Conservation (phyloP, 176 grass and related monocot genomes). For the Ananas comosus region DNA sequence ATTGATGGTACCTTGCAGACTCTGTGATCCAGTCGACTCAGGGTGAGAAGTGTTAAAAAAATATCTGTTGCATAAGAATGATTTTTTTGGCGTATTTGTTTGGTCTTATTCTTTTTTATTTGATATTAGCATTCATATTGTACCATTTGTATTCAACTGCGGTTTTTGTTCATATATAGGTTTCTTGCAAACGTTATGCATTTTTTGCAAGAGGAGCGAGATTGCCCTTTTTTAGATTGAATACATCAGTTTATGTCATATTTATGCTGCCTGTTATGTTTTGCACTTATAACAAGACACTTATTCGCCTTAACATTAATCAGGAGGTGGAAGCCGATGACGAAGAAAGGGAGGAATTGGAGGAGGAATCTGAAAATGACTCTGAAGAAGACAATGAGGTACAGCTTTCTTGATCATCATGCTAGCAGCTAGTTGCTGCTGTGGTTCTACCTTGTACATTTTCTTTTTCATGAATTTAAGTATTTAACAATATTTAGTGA, state of each 20-base stretch:
- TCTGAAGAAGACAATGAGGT: slow-evolving; percentile 59
- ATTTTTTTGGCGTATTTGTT: too few species aligned
- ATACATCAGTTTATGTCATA: neutral
- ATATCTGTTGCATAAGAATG: too few species aligned
- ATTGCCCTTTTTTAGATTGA: neutral
- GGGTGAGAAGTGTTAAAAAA: too few species aligned
- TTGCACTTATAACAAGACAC: neutral
- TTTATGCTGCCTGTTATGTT: neutral
- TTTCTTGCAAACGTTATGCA: neutral
- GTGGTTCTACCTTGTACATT: neutral
- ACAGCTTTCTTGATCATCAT: slow-evolving; percentile 14
- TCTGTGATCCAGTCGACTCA: too few species aligned
- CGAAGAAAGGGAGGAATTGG: slow-evolving; percentile 58
- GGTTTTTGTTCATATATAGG: neutral
- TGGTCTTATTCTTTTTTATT: neutral
- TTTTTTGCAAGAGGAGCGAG: neutral
- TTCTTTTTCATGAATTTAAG: neutral
- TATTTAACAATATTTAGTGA: slow-evolving; percentile 9
- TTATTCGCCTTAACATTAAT: neutral
- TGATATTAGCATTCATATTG: neutral
- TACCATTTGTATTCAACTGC: neutral
- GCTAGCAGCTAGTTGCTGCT: slow-evolving; percentile 8
- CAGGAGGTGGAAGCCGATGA: slow-evolving; percentile 35
- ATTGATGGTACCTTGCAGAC: too few species aligned
- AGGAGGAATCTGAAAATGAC: slow-evolving; percentile 69